A percentile compares a stretch with the other conserved stretches of the same genome.
phyloP scores from a whole-genome alignment of 1,284 basidiomycete genomes.

The Paramarasmius palmivorus region DNA sequence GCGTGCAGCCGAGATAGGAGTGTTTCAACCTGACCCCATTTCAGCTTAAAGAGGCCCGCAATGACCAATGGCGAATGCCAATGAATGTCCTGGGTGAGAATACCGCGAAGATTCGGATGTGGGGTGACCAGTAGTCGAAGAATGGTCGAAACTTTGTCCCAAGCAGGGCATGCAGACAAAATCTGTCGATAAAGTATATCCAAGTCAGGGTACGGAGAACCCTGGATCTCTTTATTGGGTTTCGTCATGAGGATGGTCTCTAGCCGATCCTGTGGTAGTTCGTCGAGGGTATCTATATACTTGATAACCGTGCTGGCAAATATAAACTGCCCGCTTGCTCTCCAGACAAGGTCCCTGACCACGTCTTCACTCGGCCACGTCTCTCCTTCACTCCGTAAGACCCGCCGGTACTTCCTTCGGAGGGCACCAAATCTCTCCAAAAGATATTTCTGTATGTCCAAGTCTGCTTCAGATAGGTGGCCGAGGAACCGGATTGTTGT shows the following conservation, averaged over 20 bases:
- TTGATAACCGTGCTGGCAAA: background rate
- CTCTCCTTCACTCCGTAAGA: too few species aligned
- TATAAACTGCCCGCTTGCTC: background rate
- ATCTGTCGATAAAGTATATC: background rate
- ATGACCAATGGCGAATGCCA: too few species aligned
- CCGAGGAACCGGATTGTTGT: background rate
- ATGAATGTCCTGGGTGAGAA: too few species aligned
- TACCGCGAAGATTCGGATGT: too few species aligned
- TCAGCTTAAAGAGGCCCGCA: too few species aligned
- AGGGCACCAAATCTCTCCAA: background rate
- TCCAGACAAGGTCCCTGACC: background rate
- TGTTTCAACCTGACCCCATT: too few species aligned
- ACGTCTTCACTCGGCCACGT: background rate
- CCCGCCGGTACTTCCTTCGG: background rate
- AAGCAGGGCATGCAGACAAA: background rate
- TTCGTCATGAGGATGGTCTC: background rate
- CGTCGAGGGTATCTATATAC: background rate
- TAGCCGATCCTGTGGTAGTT: background rate
- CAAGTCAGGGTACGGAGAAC: background rate
- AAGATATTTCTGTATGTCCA: background rate
- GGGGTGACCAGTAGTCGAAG: too few species aligned
- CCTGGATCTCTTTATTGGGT: background rate
- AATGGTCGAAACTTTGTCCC: too few species aligned
- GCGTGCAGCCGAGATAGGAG: too few species aligned
- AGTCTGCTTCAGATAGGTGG: background rate